Conservation (phyloP, 106 monocot genomes). For the Dactylorhiza incarnata region DNA sequence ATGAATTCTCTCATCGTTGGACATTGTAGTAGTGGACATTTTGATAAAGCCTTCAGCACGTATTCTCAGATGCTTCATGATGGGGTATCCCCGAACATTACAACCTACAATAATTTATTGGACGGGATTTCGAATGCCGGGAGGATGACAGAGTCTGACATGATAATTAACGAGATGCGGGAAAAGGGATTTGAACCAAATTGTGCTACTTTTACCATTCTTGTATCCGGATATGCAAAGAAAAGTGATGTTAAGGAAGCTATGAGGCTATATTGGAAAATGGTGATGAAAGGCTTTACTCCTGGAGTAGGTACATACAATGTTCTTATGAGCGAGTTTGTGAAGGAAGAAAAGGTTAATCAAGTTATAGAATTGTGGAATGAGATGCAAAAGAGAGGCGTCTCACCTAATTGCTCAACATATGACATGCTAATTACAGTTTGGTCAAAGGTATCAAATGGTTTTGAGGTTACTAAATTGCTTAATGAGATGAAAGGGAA, state of each 20-base stretch:
- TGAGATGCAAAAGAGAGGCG: constrained; percentile 77
- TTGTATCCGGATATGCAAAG: constrained; percentile 69
- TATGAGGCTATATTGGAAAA: constrained; percentile 71
- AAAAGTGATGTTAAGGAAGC: constrained; percentile 66
- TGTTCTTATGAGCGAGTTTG: constrained; percentile 74
- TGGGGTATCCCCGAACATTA: constrained; percentile 50
- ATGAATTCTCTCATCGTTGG: constrained; percentile 70
- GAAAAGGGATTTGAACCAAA: constrained; percentile 40
- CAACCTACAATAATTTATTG: constrained; percentile 69
- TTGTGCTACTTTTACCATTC: constrained; percentile 57
- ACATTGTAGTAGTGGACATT: constrained; percentile 58
- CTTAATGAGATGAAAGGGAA: constrained; percentile 70
- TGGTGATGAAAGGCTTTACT: constrained; percentile 73
- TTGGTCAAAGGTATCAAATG: constrained; percentile 72
- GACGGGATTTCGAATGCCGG: constrained; percentile 42
- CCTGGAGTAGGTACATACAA: constrained; percentile 81
- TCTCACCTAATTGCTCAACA: constrained; percentile 59
- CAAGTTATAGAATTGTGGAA: constrained; percentile 72
- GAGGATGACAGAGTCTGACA: constrained; percentile 50
- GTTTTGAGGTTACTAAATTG: constrained; percentile 45
- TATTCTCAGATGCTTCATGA: constrained; percentile 52
- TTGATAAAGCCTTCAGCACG: constrained; percentile 49
- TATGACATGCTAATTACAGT: constrained; percentile 83
- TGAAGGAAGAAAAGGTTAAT: constrained; percentile 72
- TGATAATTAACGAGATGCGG: constrained; percentile 58